phyloP scores from a whole-genome alignment of 2,329 filamentous ascomycete genomes.

The Dissoconium aciculare region DNA sequence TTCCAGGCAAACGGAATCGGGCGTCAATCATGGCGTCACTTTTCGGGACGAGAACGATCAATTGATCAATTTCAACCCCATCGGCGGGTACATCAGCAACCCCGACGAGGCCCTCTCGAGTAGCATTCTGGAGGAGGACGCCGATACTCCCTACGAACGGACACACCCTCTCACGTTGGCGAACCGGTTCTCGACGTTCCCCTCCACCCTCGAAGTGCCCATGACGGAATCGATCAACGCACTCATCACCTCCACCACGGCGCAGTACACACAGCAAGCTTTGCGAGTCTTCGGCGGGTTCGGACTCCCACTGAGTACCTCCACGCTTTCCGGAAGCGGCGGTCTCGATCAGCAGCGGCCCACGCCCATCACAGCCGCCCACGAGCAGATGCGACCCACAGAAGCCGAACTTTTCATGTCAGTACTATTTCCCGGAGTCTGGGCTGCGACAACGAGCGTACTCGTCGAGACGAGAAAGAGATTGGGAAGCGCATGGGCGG shows the following conservation, averaged over 20 bases:
- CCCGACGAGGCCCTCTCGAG: constrained; percentile 10
- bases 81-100: constrained; percentile 9
- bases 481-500: constrained; percentile 56
- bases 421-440: constrained; percentile 54
- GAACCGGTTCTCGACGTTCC: constrained; percentile 59
- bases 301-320: constrained; percentile 60
- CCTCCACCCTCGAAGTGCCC: constrained; percentile 62
- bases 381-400: constrained; percentile 56
- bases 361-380: constrained; percentile 48
- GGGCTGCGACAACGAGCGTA: constrained; percentile 50
- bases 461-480: constrained; percentile 61
- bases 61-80: constrained; percentile 33
- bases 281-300: constrained; percentile 61
- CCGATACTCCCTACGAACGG: constrained; percentile 31
- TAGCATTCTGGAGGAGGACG: constrained; percentile 14
- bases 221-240: constrained; percentile 55
- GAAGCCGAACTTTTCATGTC: constrained; percentile 61
- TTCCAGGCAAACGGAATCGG: background rate
- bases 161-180: constrained; percentile 59
- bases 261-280: constrained; percentile 60
- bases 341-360: constrained; percentile 45
- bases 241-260: constrained; percentile 51
- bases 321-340: constrained; percentile 45
- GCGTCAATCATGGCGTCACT: too few relatives aligned
- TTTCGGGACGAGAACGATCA: too few relatives aligned